Conservation (phyloP, 176 grass and related monocot genomes). For the Eremochloa ophiuroides region DNA sequence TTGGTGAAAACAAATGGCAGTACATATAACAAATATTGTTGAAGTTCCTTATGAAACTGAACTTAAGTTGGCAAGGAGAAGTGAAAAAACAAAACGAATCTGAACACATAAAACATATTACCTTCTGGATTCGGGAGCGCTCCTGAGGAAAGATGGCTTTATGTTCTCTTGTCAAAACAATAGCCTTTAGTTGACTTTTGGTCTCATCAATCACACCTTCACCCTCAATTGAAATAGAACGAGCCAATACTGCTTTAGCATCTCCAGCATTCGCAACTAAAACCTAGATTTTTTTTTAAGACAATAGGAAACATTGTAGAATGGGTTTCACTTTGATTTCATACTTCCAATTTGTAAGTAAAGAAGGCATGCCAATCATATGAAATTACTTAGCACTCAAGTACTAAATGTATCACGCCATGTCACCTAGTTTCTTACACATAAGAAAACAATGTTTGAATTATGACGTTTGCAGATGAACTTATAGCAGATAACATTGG, state of each 20-base stretch:
- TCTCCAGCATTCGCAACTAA: constrained; percentile 90
- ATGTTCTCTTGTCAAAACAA: constrained; percentile 97
- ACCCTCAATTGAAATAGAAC: constrained; percentile 34
- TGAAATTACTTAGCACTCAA: background rate
- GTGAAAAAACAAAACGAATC: background rate
- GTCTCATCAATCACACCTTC: constrained; percentile 10
- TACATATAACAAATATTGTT: background rate
- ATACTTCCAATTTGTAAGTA: background rate
- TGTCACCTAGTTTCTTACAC: background rate
- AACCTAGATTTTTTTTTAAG: constrained; percentile 45
- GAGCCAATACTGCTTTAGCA: constrained; percentile 90
- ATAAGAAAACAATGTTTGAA: background rate
- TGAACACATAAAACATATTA: constrained; percentile 29
- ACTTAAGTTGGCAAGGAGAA: background rate
- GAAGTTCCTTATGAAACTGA: constrained; percentile 1
- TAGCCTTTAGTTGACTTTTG: constrained; percentile 58
- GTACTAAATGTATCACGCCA: background rate
- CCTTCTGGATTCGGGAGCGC: constrained; percentile 76
- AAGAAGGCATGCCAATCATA: background rate
- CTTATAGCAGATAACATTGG: background rate
- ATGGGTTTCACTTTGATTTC: background rate
- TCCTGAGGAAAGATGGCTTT: constrained; percentile 98
- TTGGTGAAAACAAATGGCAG: background rate
- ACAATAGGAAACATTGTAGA: background rate
- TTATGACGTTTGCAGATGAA: background rate